These are phyloP conservation scores for Aspergillus egyptiacus DNA, from an alignment of 495 filamentous ascomycete species.

Conservation along the genomic window DNA sequence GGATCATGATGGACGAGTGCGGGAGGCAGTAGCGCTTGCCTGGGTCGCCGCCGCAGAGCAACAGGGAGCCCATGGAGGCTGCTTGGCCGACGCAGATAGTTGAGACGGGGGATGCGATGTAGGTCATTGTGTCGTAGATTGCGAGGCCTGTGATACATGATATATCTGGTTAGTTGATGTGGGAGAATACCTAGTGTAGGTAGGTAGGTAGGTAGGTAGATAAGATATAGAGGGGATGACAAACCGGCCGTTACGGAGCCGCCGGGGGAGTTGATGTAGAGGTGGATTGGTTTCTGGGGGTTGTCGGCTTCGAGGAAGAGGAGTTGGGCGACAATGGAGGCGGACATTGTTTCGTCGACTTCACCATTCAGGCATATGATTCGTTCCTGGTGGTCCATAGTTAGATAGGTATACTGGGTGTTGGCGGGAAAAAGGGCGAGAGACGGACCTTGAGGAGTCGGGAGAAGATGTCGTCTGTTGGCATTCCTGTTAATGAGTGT, in stretches of 20 bases:
- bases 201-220: neutral
- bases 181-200: neutral
- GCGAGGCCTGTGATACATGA: slow-evolving; percentile 56
- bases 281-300: slow-evolving; percentile 85
- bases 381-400: slow-evolving; percentile 58
- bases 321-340: slow-evolving; percentile 88
- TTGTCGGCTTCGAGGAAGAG: slow-evolving; percentile 97
- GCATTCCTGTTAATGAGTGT: slow-evolving; percentile 8
- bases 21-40: slow-evolving; percentile 85
- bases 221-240: neutral
- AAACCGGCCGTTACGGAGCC: slow-evolving; percentile 83
- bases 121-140: slow-evolving; percentile 99
- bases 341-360: slow-evolving; percentile 82
- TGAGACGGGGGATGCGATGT: slow-evolving; percentile 84
- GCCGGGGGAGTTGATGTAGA: slow-evolving; percentile 97
- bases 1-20: slow-evolving; percentile 91
- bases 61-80: slow-evolving; percentile 86
- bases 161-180: slow-evolving; percentile 7
- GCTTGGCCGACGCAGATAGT: slow-evolving; percentile 96
- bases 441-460: slow-evolving; percentile 61
- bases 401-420: neutral
- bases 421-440: neutral
- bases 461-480: slow-evolving; percentile 81
- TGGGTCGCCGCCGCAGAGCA: slow-evolving; percentile 79
- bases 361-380: slow-evolving; percentile 92